These are phyloP conservation scores for Aspergillus intermedius DNA, from an alignment of 2,329 filamentous ascomycete species.

Conservation along the genomic window DNA sequence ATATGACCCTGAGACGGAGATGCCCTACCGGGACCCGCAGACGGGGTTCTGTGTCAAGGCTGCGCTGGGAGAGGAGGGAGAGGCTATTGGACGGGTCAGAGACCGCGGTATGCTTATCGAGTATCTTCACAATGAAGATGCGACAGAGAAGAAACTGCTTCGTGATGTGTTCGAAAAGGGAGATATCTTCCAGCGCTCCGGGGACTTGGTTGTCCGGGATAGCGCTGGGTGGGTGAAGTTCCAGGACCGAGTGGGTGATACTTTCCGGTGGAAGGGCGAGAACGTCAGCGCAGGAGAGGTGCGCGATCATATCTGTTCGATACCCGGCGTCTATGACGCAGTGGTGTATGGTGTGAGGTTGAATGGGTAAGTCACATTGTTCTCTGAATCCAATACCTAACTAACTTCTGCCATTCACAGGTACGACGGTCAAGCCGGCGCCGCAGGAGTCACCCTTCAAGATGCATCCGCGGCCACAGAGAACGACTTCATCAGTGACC, in stretches of 20 bases:
- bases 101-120: conserved; percentile 35
- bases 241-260: conserved; percentile 39
- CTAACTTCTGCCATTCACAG: conserved; percentile 15
- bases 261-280: conserved; percentile 39
- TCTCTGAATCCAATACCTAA: not conserved
- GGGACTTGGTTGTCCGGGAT: conserved; percentile 40
- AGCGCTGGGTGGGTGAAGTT: conserved; percentile 40
- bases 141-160: conserved; percentile 41
- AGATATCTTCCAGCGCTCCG: conserved; percentile 41
- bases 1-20: conserved; percentile 37
- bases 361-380: conserved; percentile 22
- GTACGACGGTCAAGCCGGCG: conserved; percentile 46
- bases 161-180: conserved; percentile 42
- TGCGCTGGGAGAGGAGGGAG: conserved; percentile 36
- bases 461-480: conserved; percentile 23
- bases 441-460: conserved; percentile 40
- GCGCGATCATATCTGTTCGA: conserved; percentile 38
- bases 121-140: conserved; percentile 37
- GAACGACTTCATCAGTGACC: conserved; percentile 29
- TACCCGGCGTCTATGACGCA: conserved; percentile 37
- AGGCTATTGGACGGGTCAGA: conserved; percentile 40
- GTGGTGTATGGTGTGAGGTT: conserved; percentile 42
- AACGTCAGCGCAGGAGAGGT: conserved; percentile 44
- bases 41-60: conserved; percentile 40
- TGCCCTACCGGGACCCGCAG: conserved; percentile 37